Evolutionary conservation across 2,329 filamentous ascomycete genomes (phyloP).

Genomic region (Daldinia sp.): DNA sequence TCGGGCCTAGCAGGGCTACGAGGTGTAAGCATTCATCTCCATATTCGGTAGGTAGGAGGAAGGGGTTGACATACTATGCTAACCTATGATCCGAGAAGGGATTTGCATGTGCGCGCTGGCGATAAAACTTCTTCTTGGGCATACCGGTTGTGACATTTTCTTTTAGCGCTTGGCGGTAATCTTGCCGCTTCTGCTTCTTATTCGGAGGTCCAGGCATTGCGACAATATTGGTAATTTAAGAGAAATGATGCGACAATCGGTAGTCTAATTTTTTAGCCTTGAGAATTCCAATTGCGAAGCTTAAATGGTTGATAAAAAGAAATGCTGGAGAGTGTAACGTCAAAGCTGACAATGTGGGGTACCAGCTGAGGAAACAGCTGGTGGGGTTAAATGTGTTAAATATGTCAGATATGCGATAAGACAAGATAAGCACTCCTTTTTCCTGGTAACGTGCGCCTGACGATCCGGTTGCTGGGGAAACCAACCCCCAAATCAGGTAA

Average conservation of each 20-base stretch:
- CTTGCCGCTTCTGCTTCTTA: constrained; percentile 72
- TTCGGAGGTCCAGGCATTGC: constrained; percentile 56
- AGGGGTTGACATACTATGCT: constrained; percentile 72
- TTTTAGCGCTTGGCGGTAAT: constrained; percentile 65
- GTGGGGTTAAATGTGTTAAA: too few relatives aligned
- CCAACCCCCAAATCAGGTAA: constrained; percentile 10
- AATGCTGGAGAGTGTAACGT: not conserved
- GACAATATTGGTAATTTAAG: not conserved
- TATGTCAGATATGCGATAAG: not conserved
- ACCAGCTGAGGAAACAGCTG: constrained; percentile 10
- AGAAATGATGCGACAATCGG: not conserved
- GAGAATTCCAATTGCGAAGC: not conserved
- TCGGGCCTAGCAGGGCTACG: constrained; percentile 77
- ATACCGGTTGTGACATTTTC: constrained; percentile 66
- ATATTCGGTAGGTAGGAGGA: too few relatives aligned
- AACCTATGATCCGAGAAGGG: constrained; percentile 95
- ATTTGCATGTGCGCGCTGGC: constrained; percentile 96
- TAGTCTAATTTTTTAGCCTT: not conserved
- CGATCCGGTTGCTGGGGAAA: constrained; percentile 26
- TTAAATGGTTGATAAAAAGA: not conserved
- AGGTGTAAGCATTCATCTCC: constrained; percentile 32
- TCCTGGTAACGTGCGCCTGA: not conserved
- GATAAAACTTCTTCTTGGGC: constrained; percentile 95
- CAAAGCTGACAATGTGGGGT: constrained; percentile 21
- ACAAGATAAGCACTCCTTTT: constrained; percentile 1